Evolutionary conservation across 2,329 filamentous ascomycete genomes (phyloP), one percentile per base, ranked within the genome.

Genomic region (Pezicula neosporulosa): DNA sequence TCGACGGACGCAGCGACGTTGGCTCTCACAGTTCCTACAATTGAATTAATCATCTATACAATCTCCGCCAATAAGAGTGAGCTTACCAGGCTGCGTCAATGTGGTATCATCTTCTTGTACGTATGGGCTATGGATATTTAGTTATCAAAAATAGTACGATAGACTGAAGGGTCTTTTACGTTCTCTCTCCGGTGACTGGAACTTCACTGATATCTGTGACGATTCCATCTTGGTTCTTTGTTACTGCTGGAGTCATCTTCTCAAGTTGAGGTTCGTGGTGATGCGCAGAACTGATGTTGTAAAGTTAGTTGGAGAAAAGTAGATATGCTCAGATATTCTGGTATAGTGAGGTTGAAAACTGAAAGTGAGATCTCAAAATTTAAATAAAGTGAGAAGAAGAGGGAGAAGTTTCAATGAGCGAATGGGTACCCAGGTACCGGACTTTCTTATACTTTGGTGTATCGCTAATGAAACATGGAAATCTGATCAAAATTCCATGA

Each of bases 1-100:
- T 72, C 66, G 6, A 61, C 53, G 8, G 70, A 68, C 2, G 71
- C 64, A 16, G 73, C 73, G 44, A 71, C 51, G 47, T 70, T 75
- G 21, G 66, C 73, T 49, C 72, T 66, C 3, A 72, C 67, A 28
- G 68, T 71, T 43, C 72, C 72, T 58, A 61, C 28, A 50, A 42
- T 65, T 57, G 18, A 56, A 49, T 47, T 18, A 44, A 41, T 24
- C 21, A 24, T 38, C 33, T 9, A 18, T 5, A 19, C 28, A 12
- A 35, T 16, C 3, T 5, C 9, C 6, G 12, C 41, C 1, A 30
- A 44, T 12, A 39, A 3, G 12, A 8, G 8, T 15, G n/a, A 19
- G 47, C 44, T 10, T 42, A 59, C 56, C 58, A 46, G 58, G 48
- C 44, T 54, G 39, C 35, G 49, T 53, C 36, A 59, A 44, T 33